These are phyloP conservation scores for Cardamine occulta DNA, from an alignment of 345 rosid species.

Conservation along the genomic window DNA sequence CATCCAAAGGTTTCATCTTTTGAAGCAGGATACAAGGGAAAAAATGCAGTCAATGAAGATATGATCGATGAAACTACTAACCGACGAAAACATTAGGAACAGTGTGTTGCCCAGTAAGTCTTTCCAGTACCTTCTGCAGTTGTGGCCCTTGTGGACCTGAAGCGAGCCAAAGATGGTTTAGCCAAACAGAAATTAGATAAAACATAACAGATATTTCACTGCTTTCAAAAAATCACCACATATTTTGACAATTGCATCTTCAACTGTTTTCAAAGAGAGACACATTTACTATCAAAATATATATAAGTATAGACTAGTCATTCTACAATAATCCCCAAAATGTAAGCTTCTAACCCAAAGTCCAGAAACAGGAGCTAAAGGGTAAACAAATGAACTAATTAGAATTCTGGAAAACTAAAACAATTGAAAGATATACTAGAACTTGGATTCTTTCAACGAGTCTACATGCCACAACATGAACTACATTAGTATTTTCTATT, in stretches of 20 bases:
- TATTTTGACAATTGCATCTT: constrained; percentile 4
- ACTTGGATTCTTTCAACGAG: neutral
- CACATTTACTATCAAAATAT: neutral
- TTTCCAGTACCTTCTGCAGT: constrained; percentile 79
- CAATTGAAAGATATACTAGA: neutral
- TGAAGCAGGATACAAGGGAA: neutral
- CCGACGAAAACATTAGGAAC: constrained; percentile 98
- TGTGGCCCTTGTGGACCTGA: constrained; percentile 96
- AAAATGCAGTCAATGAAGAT: neutral
- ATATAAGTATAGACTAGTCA: neutral
- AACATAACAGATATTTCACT: neutral
- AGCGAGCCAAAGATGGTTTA: constrained; percentile 3
- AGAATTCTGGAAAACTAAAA: neutral
- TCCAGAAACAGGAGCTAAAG: neutral
- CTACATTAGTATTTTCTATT: neutral
- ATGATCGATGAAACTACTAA: constrained; percentile 36
- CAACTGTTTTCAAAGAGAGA: neutral
- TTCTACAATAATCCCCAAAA: constrained; percentile 5
- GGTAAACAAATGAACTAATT: neutral
- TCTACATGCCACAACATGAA: constrained; percentile 12
- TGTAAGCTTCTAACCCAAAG: neutral
- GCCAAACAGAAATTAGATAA: neutral
- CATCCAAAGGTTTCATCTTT: constrained; percentile 16
- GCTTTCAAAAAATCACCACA: constrained; percentile 9
- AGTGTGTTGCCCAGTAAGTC: constrained; percentile 87